Evolutionary conservation across 2,329 filamentous ascomycete genomes (phyloP).

Genomic region (Fusarium lyarnte): DNA sequence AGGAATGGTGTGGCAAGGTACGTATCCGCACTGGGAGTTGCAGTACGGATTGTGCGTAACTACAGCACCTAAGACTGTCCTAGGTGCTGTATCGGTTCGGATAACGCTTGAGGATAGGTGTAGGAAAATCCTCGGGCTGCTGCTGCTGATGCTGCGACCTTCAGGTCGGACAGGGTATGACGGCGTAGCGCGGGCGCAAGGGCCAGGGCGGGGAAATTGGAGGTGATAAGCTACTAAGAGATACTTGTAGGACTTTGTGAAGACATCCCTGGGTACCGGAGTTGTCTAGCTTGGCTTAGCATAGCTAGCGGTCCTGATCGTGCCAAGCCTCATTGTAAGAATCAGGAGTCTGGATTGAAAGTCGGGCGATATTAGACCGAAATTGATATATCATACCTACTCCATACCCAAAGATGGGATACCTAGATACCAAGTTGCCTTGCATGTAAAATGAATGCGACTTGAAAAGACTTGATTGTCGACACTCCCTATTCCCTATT

Average conservation of each 20-base stretch:
- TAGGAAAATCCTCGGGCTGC: constrained; percentile 9
- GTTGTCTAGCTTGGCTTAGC: background rate
- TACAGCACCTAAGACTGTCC: background rate
- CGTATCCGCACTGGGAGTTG: background rate
- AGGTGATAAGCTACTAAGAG: constrained; percentile 35
- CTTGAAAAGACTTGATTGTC: background rate
- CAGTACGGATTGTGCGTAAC: background rate
- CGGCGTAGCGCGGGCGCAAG: constrained; percentile 43
- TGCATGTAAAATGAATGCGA: constrained; percentile 24
- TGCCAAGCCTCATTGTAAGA: constrained; percentile 1
- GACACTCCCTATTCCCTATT: background rate
- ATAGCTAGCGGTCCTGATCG: constrained; percentile 6
- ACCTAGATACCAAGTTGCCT: background rate
- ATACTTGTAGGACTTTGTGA: constrained; percentile 2
- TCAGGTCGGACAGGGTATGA: constrained; percentile 28
- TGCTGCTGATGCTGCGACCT: background rate
- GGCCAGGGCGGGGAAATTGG: constrained; percentile 46
- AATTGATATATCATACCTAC: background rate
- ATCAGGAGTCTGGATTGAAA: background rate
- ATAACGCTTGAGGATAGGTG: constrained; percentile 14
- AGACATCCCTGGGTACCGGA: background rate
- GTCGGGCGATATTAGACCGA: constrained; percentile 5
- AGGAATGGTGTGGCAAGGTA: constrained; percentile 38
- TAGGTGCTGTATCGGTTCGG: constrained; percentile 1
- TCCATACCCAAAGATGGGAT: background rate